Evolutionary conservation across 345 rosid genomes (phyloP).

Genomic region (Turnera subulata): DNA sequence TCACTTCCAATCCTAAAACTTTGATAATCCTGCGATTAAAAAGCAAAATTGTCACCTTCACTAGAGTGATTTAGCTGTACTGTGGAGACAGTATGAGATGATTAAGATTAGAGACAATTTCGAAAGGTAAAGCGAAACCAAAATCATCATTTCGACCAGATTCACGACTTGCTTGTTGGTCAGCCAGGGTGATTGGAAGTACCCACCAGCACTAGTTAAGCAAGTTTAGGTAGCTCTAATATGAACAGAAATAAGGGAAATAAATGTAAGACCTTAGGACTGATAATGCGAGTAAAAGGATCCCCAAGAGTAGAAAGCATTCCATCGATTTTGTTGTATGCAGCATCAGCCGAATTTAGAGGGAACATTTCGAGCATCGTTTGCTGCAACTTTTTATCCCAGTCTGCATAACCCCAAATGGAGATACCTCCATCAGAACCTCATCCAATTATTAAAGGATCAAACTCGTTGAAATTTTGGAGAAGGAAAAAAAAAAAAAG

Average conservation of each 20-base stretch:
- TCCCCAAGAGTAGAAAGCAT: conserved; percentile 96
- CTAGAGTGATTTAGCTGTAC: too few species aligned
- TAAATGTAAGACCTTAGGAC: conserved; percentile 59
- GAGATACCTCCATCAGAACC: background rate
- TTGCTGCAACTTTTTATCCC: conserved; percentile 86
- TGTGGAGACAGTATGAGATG: too few species aligned
- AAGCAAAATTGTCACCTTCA: background rate
- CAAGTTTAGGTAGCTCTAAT: background rate
- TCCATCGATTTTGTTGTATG: conserved; percentile 60
- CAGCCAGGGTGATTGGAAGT: background rate
- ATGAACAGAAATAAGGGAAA: background rate
- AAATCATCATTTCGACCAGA: too few species aligned
- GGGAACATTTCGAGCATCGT: conserved; percentile 93
- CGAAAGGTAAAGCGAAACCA: too few species aligned
- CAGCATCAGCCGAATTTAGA: conserved; percentile 72
- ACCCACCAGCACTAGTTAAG: too few species aligned
- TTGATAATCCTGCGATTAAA: conserved; percentile 65
- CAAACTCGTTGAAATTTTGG: background rate
- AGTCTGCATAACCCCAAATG: conserved; percentile 41
- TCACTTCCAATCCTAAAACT: conserved; percentile 87
- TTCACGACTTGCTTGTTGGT: background rate
- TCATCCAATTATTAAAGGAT: too few species aligned
- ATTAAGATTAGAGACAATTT: too few species aligned
- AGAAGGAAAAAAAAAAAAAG: too few species aligned
- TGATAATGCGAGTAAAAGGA: conserved; percentile 83